Evolutionary conservation across 768 basidiomycete genomes (phyloP), one percentile per base, ranked within the genome.

Genomic region (Neoboletus subvelutipes): DNA sequence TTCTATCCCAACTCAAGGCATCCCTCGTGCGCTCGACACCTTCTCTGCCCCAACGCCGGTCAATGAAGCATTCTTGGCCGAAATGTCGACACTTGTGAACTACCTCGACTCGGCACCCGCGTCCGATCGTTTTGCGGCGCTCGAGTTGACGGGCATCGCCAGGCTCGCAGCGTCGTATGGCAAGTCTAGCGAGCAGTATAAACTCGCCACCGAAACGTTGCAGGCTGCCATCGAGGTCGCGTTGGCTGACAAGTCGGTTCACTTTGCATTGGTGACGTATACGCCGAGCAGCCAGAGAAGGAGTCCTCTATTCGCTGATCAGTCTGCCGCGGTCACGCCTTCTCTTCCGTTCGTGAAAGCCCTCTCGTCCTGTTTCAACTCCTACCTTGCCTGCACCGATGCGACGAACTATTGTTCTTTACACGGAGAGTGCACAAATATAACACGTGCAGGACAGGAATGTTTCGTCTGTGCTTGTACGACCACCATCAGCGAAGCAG

Each of bases 391-490:
- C 1, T 94, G 92, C 70, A 73, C 67, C 28, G 83, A 86, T 60
- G 76, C 76, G 48, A 94, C 92, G 8, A 76, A 75, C 47, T 64
- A 76, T 24, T 94, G 92, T 69, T 88, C 86, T 9, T 86, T 87
- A 10, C 78, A 83, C 48, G 92, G 92, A 0, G 64, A 81, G 58
- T 94, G 92, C 63, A 77, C 80, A 18, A 68, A 77, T 54, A 83
- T 83, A 31, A 81, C 75, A 46, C 85, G 84, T 61, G 81, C 83
- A 5, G 88, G 86, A 13, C 71, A 71, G 58, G 71, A 74, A 1
- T 84, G 83, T 63, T 84, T 75, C 54, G 70, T 74, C 0, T 83
- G 83, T 57, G 67, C 73, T 4, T 83, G 81, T 59, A 52, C 59
- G 1, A 75, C 71, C 28, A 86, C 83, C 11, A 80, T 79, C 46